A percentile compares a stretch with the other conserved stretches of the same genome.
phyloP scores from a whole-genome alignment of 805 yeast genomes.

The Suhomyces prunicola region DNA sequence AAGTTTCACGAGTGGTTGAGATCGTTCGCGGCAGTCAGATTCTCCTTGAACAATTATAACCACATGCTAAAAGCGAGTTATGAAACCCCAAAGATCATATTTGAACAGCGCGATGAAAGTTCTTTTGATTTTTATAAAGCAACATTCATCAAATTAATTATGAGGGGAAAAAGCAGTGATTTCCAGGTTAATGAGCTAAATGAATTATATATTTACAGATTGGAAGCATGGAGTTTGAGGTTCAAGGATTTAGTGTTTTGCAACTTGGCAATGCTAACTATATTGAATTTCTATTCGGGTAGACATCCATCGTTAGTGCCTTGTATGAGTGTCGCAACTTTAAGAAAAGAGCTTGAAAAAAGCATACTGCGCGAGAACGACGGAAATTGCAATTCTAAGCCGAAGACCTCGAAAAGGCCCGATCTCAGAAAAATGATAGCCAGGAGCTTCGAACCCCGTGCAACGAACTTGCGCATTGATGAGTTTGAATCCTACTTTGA shows the following conservation, averaged over 20 bases:
- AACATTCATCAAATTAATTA: constrained; percentile 5
- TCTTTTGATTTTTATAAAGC: constrained; percentile 3
- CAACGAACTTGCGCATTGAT: neutral
- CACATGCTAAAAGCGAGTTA: constrained; percentile 8
- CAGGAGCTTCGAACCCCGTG: neutral
- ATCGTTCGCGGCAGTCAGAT: neutral
- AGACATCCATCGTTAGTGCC: neutral
- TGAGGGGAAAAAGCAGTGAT: neutral
- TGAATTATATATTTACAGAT: constrained; percentile 3
- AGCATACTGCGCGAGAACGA: neutral
- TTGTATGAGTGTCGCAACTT: neutral
- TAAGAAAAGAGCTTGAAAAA: neutral
- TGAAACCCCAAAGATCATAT: constrained; percentile 6
- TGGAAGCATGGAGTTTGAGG: neutral
- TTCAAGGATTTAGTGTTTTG: constrained; percentile 1
- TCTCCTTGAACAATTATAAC: constrained; percentile 1
- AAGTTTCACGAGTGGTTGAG: constrained; percentile 19
- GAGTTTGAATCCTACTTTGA: neutral
- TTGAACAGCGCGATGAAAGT: neutral
- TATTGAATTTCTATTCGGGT: neutral
- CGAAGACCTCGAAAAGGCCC: neutral
- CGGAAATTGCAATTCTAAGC: neutral
- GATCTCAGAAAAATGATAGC: neutral
- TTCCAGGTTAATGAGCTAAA: constrained; percentile 9
- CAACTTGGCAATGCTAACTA: constrained; percentile 3